Percentiles rank a stretch among this genome's conserved stretches.
Conservation (phyloP, 225 moss, liverwort and hornwort species). For the Pleurozium schreberi region DNA sequence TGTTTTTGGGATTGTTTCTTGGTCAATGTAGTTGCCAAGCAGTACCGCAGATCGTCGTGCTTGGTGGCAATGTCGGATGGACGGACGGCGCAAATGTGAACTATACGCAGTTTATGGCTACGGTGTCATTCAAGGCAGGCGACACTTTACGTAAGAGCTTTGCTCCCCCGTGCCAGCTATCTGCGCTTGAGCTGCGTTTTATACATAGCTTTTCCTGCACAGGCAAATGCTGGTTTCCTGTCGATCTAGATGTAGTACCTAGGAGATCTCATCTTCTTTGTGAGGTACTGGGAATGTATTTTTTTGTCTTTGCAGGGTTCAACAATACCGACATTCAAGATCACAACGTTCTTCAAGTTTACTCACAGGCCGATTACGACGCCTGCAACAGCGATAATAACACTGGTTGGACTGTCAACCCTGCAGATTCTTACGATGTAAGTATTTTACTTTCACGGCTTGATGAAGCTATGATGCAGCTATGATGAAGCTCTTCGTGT, state of each 20-base stretch:
- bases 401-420: not conserved
- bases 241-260: not conserved
- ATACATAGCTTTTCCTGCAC: not conserved
- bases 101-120: constrained; percentile 9
- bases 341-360: not conserved
- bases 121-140: not conserved
- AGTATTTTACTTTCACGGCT: not conserved
- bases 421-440: not conserved
- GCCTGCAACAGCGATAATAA: not conserved
- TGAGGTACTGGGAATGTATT: not conserved
- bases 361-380: constrained; percentile 5
- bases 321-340: constrained; percentile 8
- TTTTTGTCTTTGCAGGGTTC: not conserved
- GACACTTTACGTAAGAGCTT: constrained; percentile 12
- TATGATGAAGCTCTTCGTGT: not conserved
- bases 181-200: not conserved
- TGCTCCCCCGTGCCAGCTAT: not conserved
- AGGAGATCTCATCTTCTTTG: not conserved
- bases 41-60: not conserved
- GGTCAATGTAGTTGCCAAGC: constrained; percentile 3
- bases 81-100: not conserved
- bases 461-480: not conserved
- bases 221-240: not conserved
- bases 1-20: not conserved
- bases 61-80: constrained; percentile 11